phyloP scores from a whole-genome alignment of 441 rosid genomes.

The Bruguiera hainesii region DNA sequence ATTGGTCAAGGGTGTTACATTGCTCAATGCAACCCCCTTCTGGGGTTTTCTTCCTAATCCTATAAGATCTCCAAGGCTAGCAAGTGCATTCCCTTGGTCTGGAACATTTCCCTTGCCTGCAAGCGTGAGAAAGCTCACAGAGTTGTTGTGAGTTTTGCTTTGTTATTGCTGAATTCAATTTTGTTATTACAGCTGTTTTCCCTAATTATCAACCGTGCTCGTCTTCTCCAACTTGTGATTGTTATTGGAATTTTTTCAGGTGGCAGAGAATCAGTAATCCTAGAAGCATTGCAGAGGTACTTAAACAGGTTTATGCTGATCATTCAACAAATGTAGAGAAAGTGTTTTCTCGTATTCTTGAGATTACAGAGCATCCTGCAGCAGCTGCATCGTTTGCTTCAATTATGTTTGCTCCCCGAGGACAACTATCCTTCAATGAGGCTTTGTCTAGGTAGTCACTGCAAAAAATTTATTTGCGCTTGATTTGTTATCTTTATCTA shows the following conservation, averaged over 20 bases:
- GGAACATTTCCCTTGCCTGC: constrained; percentile 88
- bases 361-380: constrained; percentile 83
- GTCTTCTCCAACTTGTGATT: neutral
- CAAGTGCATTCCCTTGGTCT: constrained; percentile 77
- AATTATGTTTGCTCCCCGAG: constrained; percentile 90
- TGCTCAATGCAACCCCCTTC: constrained; percentile 92
- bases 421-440: constrained; percentile 63
- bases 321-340: constrained; percentile 77
- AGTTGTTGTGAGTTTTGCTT: constrained; percentile 57
- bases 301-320: constrained; percentile 85
- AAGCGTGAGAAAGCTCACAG: constrained; percentile 64
- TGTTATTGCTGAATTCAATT: neutral
- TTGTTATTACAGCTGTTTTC: neutral
- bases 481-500: neutral
- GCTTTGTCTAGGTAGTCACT: constrained; percentile 52
- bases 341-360: constrained; percentile 68
- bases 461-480: neutral
- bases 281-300: constrained; percentile 68
- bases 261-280: constrained; percentile 95
- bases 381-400: constrained; percentile 96
- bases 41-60: constrained; percentile 97
- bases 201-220: neutral
- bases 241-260: constrained; percentile 33
- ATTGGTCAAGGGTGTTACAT: constrained; percentile 79
- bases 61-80: constrained; percentile 58